phyloP scores from a whole-genome alignment of 768 basidiomycete species.

The Gloeopeniophorella convolvens region DNA sequence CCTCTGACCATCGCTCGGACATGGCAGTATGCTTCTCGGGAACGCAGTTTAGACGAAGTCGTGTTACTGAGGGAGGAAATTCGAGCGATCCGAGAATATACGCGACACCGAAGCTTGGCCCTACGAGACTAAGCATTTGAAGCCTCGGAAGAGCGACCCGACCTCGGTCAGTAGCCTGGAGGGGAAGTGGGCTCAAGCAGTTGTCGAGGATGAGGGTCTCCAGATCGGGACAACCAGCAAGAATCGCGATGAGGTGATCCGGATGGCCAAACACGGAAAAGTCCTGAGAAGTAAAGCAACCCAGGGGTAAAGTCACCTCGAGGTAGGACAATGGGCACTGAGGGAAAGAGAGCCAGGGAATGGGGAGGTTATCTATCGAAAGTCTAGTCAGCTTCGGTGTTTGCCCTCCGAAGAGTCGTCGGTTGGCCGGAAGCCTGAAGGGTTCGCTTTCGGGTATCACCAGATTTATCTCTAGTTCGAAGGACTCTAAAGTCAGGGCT shows the following conservation, averaged over 20 bases:
- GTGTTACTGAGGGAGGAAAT: background rate
- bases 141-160: constrained; percentile 6
- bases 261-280: background rate
- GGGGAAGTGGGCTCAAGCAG: background rate
- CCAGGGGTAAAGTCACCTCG: background rate
- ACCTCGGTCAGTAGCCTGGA: background rate
- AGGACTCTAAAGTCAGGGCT: constrained; percentile 2
- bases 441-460: background rate
- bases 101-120: background rate
- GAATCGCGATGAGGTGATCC: background rate
- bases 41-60: constrained; percentile 1
- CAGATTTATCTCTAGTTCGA: background rate
- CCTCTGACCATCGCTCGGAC: too few relatives aligned
- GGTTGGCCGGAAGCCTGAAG: background rate
- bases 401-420: background rate
- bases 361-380: background rate
- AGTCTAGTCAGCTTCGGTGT: constrained; percentile 2
- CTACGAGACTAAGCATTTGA: background rate
- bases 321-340: constrained; percentile 3
- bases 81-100: constrained; percentile 1
- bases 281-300: too few relatives aligned
- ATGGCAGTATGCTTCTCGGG: background rate
- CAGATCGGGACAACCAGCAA: background rate
- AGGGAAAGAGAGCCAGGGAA: constrained; percentile 5
- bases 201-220: background rate